Base-by-base conservation (phyloP, 2,329 filamentous ascomycete genomes). In the Endothia cerciana region DNA sequence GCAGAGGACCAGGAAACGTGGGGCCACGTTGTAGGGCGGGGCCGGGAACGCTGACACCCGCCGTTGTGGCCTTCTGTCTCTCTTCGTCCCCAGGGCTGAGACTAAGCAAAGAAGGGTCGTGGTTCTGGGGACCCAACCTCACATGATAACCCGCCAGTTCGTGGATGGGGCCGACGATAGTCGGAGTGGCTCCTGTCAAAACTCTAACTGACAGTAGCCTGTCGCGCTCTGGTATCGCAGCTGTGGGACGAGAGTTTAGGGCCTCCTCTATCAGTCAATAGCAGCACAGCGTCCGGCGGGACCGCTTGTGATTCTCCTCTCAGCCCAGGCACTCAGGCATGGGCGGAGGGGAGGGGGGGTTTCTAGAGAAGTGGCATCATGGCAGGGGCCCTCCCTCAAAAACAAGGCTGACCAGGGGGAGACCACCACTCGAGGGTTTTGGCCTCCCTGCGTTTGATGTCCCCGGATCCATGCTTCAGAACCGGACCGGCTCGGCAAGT, bases 401-500 rank as follows among this genome's bases (percentile, higher is more conserved):
- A 49, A 28, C 58, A 62, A 43, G 63, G 63, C 28, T 65, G 58
- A 33, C 41, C 57, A 28, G n/a, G 63, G 63, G 51, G 60, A 41
- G 36, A 36, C 4, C 33, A 36, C 33, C 33, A 10, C 33, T n/a
- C n/a, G n/a, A n/a, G n/a, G 43, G 38, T 61, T 62, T 49, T 62
- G 49, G 33, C 43, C 15, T 43, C 30, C n/a, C 41, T 28, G 60
- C 49, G 64, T 66, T 66, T 66, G 64, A 63, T 66, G 38, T 51
- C 47, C 64, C 45, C 47, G 57, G 60, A 62, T 47, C 45, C 55
- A 51, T 66, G 60, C 62, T 56, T 65, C 64, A 63, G 64, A 65
- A 53, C 36, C 36, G 22, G 19, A 8, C 30, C 55, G 62, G 38
- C 60, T 49, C 64, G 45, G 45, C 45, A 66, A 28, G 58, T 49